Percentiles rank a stretch among this genome's conserved stretches.
phyloP scores from a whole-genome alignment of 2,329 filamentous ascomycete species.

The Pseudogymnoascus sp. region DNA sequence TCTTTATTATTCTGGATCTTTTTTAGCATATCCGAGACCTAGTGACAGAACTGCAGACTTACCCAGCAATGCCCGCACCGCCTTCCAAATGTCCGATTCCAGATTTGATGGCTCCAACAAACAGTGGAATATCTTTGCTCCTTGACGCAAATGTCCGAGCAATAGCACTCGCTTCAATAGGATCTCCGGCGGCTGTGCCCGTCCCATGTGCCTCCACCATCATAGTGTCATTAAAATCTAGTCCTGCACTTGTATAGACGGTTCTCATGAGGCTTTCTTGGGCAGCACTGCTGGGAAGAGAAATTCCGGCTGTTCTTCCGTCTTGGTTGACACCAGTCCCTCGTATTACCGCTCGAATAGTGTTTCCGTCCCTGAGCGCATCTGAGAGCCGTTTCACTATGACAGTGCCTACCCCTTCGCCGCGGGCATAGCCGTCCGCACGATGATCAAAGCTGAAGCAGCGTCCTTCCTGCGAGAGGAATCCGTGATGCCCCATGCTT shows the following conservation, averaged over 20 bases:
- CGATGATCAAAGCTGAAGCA: constrained; percentile 30
- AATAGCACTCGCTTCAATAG: constrained; percentile 11
- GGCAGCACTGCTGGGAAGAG: constrained; percentile 30
- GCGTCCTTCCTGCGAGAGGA: constrained; percentile 25
- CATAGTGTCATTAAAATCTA: constrained; percentile 9
- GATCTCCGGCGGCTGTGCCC: constrained; percentile 12
- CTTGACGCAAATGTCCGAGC: constrained; percentile 16
- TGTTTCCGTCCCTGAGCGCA: constrained; percentile 34
- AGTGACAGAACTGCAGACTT: background rate
- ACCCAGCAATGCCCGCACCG: constrained; percentile 16
- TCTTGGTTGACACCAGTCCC: constrained; percentile 35
- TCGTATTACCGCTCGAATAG: constrained; percentile 35
- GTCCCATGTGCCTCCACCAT: constrained; percentile 14
- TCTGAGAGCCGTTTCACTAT: constrained; percentile 34
- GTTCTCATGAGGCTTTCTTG: constrained; percentile 29
- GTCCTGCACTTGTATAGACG: constrained; percentile 21
- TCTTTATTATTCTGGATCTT: constrained; percentile 14
- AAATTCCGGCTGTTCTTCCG: constrained; percentile 35
- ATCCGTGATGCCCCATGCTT: constrained; percentile 8
- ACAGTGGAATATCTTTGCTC: constrained; percentile 9
- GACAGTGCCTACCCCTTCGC: constrained; percentile 35
- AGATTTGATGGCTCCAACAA: constrained; percentile 18
- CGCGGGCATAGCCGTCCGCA: constrained; percentile 38
- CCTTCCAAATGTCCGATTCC: constrained; percentile 23
- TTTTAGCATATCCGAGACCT: background rate